Evolutionary conservation across 768 basidiomycete genomes (phyloP).

Genomic region (Amylocystis lapponica): DNA sequence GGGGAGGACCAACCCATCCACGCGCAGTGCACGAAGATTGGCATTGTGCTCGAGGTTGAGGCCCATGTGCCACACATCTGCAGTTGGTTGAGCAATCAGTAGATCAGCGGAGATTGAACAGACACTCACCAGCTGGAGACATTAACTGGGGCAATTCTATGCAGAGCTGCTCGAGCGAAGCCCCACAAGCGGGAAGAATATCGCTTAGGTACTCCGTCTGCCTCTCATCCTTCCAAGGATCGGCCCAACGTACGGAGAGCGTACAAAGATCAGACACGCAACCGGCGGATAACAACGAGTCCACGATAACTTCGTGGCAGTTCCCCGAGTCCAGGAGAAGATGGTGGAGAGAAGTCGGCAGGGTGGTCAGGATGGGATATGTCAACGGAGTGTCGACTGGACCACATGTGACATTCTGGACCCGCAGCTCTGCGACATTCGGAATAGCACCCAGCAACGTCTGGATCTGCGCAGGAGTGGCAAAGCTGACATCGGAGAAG

Average conservation of each 20-base stretch:
- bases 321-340: slow-evolving; percentile 14
- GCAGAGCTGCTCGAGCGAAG: slow-evolving; percentile 9
- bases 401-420: slow-evolving; percentile 1
- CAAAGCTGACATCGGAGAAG: slow-evolving; percentile 14
- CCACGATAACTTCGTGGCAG: slow-evolving; percentile 4
- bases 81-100: not conserved
- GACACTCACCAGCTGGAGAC: not conserved
- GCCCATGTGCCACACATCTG: not conserved
- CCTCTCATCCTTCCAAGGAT: slow-evolving; percentile 11
- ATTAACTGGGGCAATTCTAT: slow-evolving; percentile 4
- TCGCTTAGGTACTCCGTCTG: slow-evolving; percentile 6
- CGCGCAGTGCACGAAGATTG: slow-evolving; percentile 6
- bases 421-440: slow-evolving; percentile 4
- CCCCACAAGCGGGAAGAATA: slow-evolving; percentile 9
- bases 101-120: not conserved
- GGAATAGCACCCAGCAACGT: slow-evolving; percentile 9
- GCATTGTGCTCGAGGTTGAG: slow-evolving; percentile 4
- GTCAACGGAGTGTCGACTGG: not conserved
- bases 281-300: slow-evolving; percentile 8
- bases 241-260: too few species aligned
- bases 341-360: slow-evolving; percentile 3
- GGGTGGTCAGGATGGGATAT: too few species aligned
- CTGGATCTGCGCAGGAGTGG: slow-evolving; percentile 7
- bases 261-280: slow-evolving; percentile 5
- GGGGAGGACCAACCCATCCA: slow-evolving; percentile 12